A percentile compares a stretch with the other conserved stretches of the same genome.
Conservation (phyloP, 805 yeast species). For the Candida insectorum region DNA sequence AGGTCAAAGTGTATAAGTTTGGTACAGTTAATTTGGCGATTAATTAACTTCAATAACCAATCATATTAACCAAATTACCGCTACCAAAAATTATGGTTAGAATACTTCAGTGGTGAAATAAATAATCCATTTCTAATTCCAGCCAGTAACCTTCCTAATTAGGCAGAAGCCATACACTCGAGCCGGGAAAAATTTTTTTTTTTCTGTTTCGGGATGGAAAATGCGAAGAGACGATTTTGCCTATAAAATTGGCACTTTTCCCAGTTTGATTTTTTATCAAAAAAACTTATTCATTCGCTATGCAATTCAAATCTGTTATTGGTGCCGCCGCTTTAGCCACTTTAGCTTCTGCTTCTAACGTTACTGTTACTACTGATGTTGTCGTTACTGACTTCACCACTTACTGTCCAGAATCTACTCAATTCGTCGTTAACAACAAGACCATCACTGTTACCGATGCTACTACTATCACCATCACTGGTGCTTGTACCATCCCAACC, state of each 20-base stretch:
- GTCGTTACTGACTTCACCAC: slow-evolving; percentile 69
- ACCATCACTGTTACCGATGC: slow-evolving; percentile 76
- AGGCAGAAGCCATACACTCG: slow-evolving; percentile 1
- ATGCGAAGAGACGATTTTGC: slow-evolving; percentile 2
- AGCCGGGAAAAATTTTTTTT: neutral
- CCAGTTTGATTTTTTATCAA: slow-evolving; percentile 2
- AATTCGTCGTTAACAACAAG: slow-evolving; percentile 57
- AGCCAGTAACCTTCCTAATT: slow-evolving; percentile 4
- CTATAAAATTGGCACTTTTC: slow-evolving; percentile 5
- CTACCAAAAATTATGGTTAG: too few species aligned
- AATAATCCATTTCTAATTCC: slow-evolving; percentile 1
- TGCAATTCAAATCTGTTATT: slow-evolving; percentile 36
- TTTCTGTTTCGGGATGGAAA: neutral
- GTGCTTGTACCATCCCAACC: slow-evolving; percentile 75
- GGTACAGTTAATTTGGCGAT: too few species aligned
- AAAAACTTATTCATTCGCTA: slow-evolving; percentile 15
- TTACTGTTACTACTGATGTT: slow-evolving; percentile 47
- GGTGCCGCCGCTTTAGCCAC: slow-evolving; percentile 42
- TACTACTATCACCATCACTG: slow-evolving; percentile 81
- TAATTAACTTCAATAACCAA: too few species aligned
- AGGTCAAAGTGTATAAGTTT: too few species aligned
- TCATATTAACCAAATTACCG: too few species aligned
- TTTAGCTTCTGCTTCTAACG: slow-evolving; percentile 42
- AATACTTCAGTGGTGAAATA: neutral
- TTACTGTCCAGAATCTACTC: slow-evolving; percentile 78